Percentiles rank a stretch among this genome's conserved stretches.
These are phyloP conservation scores for Bryoerythrophyllum caledonicum DNA, from an alignment of 225 moss, liverwort and hornwort species.

Conservation along the genomic window DNA sequence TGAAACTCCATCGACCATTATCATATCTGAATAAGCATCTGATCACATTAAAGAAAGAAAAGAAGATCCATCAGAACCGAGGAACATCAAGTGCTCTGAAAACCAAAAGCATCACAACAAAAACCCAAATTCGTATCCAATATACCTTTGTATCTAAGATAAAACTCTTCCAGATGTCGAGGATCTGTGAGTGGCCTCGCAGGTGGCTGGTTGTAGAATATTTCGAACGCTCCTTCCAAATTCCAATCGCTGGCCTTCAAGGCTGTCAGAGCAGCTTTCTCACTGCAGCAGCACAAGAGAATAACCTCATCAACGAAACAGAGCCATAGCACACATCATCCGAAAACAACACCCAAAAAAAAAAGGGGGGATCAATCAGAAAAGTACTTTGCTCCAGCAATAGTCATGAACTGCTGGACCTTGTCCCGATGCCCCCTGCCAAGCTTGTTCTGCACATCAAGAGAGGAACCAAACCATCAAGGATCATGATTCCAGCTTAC, in stretches of 20 bases:
- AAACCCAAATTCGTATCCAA: too few relatives aligned
- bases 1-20: slow-evolving; percentile 84
- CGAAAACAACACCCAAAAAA: neutral
- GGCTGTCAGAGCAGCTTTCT: slow-evolving; percentile 80
- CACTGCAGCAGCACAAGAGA: slow-evolving; percentile 52
- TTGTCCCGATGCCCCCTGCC: slow-evolving; percentile 89
- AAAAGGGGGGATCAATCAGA: neutral
- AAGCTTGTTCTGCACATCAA: slow-evolving; percentile 76
- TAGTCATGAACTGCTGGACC: slow-evolving; percentile 87
- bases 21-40: slow-evolving; percentile 89
- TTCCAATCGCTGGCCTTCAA: slow-evolving; percentile 92
- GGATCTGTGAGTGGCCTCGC: slow-evolving; percentile 78
- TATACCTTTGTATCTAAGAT: slow-evolving; percentile 77
- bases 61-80: slow-evolving; percentile 15
- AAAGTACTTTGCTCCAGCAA: slow-evolving; percentile 81
- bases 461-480: neutral
- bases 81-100: neutral
- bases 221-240: slow-evolving; percentile 89
- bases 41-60: slow-evolving; percentile 25
- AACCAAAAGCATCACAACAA: neutral
- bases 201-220: slow-evolving; percentile 83
- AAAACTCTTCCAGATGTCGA: slow-evolving; percentile 81
- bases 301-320: neutral
- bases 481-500: slow-evolving; percentile 2
- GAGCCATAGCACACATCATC: neutral